Evolutionary conservation across 129 eudicot genomes (phyloP).

Genomic region (Logfia minima): DNA sequence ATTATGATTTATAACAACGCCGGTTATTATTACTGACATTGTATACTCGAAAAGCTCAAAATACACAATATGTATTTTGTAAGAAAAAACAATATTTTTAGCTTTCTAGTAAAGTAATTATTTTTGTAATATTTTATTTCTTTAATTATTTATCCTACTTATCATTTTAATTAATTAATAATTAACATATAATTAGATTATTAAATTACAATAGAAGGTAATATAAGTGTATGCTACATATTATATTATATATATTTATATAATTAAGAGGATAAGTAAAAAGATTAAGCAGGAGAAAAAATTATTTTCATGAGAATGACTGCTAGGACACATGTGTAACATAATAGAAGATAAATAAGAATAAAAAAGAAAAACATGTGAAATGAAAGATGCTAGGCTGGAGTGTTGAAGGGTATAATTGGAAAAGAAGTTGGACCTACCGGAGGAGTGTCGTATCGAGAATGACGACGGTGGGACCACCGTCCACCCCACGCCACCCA

Average conservation of each 20-base stretch:
- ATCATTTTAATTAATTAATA: too few relatives aligned
- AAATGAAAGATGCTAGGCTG: slow-evolving; percentile 14
- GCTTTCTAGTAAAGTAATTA: too few relatives aligned
- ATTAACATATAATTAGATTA: too few relatives aligned
- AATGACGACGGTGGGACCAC: slow-evolving; percentile 38
- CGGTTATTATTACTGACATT: background rate
- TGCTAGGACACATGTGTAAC: background rate
- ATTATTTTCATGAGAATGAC: background rate
- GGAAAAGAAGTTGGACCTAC: slow-evolving; percentile 21
- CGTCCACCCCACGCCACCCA: slow-evolving; percentile 50
- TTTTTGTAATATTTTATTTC: too few relatives aligned
- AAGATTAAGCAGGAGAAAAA: too few relatives aligned
- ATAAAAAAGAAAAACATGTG: slow-evolving; percentile 15
- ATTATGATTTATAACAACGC: background rate
- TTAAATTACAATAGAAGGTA: too few relatives aligned
- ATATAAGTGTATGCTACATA: too few relatives aligned
- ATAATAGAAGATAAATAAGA: background rate
- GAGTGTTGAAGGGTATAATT: slow-evolving; percentile 5
- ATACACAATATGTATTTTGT: too few relatives aligned
- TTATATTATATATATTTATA: too few relatives aligned
- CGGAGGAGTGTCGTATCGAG: slow-evolving; percentile 26
- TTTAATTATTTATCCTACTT: too few relatives aligned
- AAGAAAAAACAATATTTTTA: too few relatives aligned
- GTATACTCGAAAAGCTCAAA: background rate
- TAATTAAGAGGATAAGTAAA: too few relatives aligned